These are phyloP conservation scores for Hydnomerulius pinastri DNA, from an alignment of 768 basidiomycete genomes.

Conservation along the genomic window DNA sequence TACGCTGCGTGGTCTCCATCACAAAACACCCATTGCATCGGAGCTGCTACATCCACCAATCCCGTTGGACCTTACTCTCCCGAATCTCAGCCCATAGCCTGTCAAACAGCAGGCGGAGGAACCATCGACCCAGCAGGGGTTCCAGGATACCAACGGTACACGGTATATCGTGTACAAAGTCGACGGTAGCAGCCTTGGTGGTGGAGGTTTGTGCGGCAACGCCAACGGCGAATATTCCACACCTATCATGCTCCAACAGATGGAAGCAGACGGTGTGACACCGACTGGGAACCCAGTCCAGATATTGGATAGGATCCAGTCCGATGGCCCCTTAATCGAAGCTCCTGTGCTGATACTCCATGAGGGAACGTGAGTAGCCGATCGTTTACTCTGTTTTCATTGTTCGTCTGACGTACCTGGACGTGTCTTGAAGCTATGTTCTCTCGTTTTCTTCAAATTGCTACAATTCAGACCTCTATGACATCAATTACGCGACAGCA, in stretches of 20 bases:
- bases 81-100: constrained; percentile 20
- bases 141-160: constrained; percentile 24
- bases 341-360: constrained; percentile 28
- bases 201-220: constrained; percentile 27
- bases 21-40: constrained; percentile 25
- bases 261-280: constrained; percentile 27
- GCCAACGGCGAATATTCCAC: constrained; percentile 23
- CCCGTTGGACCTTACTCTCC: constrained; percentile 30
- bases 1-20: constrained; percentile 14
- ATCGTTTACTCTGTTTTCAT: too few relatives aligned
- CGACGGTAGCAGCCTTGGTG: constrained; percentile 36
- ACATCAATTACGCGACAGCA: constrained; percentile 32
- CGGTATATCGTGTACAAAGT: constrained; percentile 30
- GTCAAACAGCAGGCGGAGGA: constrained; percentile 26
- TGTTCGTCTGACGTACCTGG: too few relatives aligned
- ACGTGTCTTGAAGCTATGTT: constrained; percentile 13
- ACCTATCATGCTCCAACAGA: constrained; percentile 29
- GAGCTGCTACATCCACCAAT: constrained; percentile 26
- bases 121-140: constrained; percentile 30
- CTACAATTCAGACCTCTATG: constrained; percentile 28
- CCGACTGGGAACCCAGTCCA: constrained; percentile 21
- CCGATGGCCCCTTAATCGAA: constrained; percentile 34
- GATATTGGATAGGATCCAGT: constrained; percentile 25
- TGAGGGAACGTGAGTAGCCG: constrained; percentile 11
- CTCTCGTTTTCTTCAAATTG: constrained; percentile 33